These are phyloP conservation scores for Corylus heterophylla DNA, from an alignment of 306 rosid genomes.

Conservation along the genomic window DNA sequence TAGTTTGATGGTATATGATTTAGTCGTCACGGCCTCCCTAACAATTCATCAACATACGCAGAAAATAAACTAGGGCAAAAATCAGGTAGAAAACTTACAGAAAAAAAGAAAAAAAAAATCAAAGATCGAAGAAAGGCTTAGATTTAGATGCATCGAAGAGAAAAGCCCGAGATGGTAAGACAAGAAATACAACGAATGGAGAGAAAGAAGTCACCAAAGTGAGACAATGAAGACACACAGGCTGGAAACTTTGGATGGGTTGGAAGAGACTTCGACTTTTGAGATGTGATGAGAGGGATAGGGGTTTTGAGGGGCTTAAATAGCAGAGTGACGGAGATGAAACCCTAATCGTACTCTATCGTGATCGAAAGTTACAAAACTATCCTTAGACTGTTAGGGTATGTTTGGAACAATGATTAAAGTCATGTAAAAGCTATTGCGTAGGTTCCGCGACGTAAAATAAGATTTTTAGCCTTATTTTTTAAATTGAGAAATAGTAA, in stretches of 20 bases:
- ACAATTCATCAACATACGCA: not conserved
- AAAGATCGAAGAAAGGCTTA: constrained; percentile 42
- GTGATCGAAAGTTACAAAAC: not conserved
- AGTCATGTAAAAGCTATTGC: too few relatives aligned
- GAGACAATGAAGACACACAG: not conserved
- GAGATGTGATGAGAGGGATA: not conserved
- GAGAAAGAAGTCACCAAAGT: too few relatives aligned
- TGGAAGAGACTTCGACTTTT: not conserved
- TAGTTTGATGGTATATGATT: constrained; percentile 83
- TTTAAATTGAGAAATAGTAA: too few relatives aligned
- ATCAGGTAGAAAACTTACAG: not conserved
- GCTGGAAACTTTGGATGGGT: not conserved
- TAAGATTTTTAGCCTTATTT: too few relatives aligned
- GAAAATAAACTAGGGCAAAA: too few relatives aligned
- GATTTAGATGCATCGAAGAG: constrained; percentile 11
- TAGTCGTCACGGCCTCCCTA: constrained; percentile 53
- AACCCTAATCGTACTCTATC: constrained; percentile 25
- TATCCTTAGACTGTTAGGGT: not conserved
- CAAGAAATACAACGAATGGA: not conserved
- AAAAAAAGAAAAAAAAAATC: too few relatives aligned
- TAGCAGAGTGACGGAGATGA: constrained; percentile 18
- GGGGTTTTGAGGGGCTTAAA: constrained; percentile 20
- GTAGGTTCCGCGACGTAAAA: too few relatives aligned
- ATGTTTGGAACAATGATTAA: too few relatives aligned
- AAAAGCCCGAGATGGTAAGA: constrained; percentile 48